Percentiles rank a stretch among this genome's conserved stretches.
phyloP scores from a whole-genome alignment of 1,139 yeast genomes.

The Taiozyma sp. region DNA sequence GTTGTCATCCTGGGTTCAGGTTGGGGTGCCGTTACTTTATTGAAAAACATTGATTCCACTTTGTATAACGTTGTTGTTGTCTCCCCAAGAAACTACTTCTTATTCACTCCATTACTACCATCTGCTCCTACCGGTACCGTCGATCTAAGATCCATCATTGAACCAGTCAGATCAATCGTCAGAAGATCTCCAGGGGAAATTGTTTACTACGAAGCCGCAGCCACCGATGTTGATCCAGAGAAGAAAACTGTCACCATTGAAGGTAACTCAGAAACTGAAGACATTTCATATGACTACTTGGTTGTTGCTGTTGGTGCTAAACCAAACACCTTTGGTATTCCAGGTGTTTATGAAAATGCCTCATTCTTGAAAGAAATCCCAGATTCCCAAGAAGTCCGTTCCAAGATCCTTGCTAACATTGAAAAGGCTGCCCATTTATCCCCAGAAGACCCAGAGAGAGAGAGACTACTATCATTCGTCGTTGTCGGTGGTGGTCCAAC shows the following conservation, averaged over 20 bases:
- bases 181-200: conserved; percentile 78
- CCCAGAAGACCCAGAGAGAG: conserved; percentile 70
- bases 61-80: conserved; percentile 86
- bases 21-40: conserved; percentile 86
- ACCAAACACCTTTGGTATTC: conserved; percentile 78
- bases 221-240: conserved; percentile 75
- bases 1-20: conserved; percentile 90
- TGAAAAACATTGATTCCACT: conserved; percentile 83
- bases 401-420: conserved; percentile 66
- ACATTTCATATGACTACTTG: conserved; percentile 60
- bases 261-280: conserved; percentile 35
- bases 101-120: conserved; percentile 91
- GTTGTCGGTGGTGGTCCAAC: conserved; percentile 95
- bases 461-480: conserved; percentile 67
- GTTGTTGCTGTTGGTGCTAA: conserved; percentile 84
- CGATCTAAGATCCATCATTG: conserved; percentile 87
- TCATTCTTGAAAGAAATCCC: conserved; percentile 82
- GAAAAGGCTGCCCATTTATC: conserved; percentile 75
- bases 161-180: conserved; percentile 78
- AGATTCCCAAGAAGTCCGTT: conserved; percentile 75
- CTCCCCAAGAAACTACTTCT: conserved; percentile 91
- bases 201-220: conserved; percentile 88
- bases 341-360: conserved; percentile 76
- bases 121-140: conserved; percentile 94
- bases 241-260: conserved; percentile 56